phyloP scores from a whole-genome alignment of 1,284 basidiomycete species.

The Cutaneotrichosporon sp. region DNA sequence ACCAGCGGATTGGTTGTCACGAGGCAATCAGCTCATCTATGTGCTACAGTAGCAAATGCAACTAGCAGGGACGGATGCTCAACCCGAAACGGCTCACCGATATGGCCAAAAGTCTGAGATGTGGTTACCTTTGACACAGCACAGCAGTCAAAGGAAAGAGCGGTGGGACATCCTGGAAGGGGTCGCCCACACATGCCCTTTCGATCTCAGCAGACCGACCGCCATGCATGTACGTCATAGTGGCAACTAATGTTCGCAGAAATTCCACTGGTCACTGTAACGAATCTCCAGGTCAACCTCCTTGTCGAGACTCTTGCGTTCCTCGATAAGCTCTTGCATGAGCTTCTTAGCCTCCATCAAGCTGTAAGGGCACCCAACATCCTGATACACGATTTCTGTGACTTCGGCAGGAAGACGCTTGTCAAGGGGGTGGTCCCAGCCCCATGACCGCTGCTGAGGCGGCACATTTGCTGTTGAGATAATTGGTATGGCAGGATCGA shows the following conservation, averaged over 20 bases:
- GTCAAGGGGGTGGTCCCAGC: not conserved
- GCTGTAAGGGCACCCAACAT: conserved; percentile 11
- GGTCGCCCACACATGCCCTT: too few species aligned
- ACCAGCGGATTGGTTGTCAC: too few species aligned
- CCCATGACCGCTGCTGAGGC: conserved; percentile 16
- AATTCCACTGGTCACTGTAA: not conserved
- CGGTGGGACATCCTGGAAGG: too few species aligned
- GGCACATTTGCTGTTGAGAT: conserved; percentile 11
- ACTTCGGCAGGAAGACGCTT: conserved; percentile 10
- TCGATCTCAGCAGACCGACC: too few species aligned
- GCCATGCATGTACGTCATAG: too few species aligned
- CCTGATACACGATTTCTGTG: conserved; percentile 1
- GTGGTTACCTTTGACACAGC: too few species aligned
- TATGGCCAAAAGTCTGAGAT: too few species aligned
- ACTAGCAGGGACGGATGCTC: too few species aligned
- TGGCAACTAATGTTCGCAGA: conserved; percentile 20
- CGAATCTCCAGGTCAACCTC: not conserved
- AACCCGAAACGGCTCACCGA: too few species aligned
- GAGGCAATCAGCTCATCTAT: too few species aligned
- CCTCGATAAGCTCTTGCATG: conserved; percentile 17
- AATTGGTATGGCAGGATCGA: conserved; percentile 11
- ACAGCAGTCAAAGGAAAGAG: too few species aligned
- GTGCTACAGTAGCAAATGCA: too few species aligned
- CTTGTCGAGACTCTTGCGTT: conserved; percentile 6
- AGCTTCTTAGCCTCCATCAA: conserved; percentile 11